A percentile compares a stretch with the other conserved stretches of the same genome.
phyloP scores from a whole-genome alignment of 345 rosid species.

The Lumnitzera littorea region DNA sequence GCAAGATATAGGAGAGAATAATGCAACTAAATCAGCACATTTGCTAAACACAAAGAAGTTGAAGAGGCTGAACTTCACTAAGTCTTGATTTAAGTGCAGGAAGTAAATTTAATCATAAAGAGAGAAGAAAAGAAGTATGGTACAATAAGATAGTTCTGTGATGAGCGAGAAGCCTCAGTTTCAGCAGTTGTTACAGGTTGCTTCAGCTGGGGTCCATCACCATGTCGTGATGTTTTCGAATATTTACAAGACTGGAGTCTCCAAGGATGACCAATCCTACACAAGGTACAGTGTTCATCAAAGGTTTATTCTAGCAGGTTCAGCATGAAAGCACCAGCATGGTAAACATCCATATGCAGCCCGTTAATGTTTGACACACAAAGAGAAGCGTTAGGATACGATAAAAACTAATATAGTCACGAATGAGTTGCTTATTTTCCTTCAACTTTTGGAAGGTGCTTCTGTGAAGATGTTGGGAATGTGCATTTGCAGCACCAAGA shows the following conservation, averaged over 20 bases:
- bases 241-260: constrained; percentile 43
- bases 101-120: constrained; percentile 5
- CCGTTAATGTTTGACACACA: no score
- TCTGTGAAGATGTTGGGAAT: no score
- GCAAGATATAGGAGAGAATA: constrained; percentile 14
- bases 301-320: no score
- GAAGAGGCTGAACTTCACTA: background rate
- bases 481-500: no score
- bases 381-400: no score
- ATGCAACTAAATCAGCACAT: background rate
- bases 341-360: no score
- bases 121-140: constrained; percentile 9
- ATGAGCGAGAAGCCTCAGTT: constrained; percentile 33
- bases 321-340: no score
- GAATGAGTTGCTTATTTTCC: no score
- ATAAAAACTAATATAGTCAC: no score
- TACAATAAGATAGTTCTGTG: constrained; percentile 43
- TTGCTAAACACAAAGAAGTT: background rate
- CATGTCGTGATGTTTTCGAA: constrained; percentile 35
- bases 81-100: background rate
- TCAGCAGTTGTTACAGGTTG: constrained; percentile 21
- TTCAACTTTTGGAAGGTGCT: no score
- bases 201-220: constrained; percentile 14
- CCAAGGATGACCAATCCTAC: constrained; percentile 38
- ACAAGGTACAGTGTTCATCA: constrained; percentile 6